Base-by-base conservation (phyloP, 2,329 filamentous ascomycete species). In the Rhinocladiella similis region DNA sequence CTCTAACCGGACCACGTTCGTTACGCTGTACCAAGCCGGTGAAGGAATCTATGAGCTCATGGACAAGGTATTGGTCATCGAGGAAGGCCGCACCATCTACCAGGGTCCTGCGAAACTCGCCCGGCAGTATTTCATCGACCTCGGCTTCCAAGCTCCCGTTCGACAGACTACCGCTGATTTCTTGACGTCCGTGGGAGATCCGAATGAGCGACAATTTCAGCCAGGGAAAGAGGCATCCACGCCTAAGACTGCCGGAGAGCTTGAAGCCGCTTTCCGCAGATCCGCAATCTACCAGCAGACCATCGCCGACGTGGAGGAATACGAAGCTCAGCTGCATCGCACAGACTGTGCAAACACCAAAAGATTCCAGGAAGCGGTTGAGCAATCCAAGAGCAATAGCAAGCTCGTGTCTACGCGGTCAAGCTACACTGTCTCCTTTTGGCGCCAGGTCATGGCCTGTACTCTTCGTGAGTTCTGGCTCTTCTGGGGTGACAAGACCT, bases 11-110 rank as follows among this genome's bases (percentile, higher is more conserved):
- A 89, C 86, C 0, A 88, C 85, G 0, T 77, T 88, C 14, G 86
- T 88, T 1, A 89, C 87, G 0, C 76, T 90, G 0, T 90, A 90
- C 69, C 86, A 89, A 69, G 86, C 86, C 1, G 84, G 85, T 52
- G 84, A 89, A 67, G 82, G 82, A 19, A 87, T 89, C 58, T 89
- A 88, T 66, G 79, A 85, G 60, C 76, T 88, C 29, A 89, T 92
- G 81, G 89, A 94, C 69, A 92, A 92, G 71, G 89, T 92, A 2
- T 71, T 92, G 49, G 83, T 92, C 18, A 89, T 93, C 51, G 87
- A 92, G 62, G 76, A 83, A 48, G 89, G 89, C 1, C 83, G 85
- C 3, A 83, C 86, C 72, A 81, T 89, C 52, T 90, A 83, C 72
- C 83, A 84, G 67, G 87, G 87, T 0, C 83, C 80, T 2, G 78